Percentiles rank a stretch among this genome's conserved stretches.
These are phyloP conservation scores for Escallonia herrerae DNA, from an alignment of 129 eudicot species.

Conservation along the genomic window DNA sequence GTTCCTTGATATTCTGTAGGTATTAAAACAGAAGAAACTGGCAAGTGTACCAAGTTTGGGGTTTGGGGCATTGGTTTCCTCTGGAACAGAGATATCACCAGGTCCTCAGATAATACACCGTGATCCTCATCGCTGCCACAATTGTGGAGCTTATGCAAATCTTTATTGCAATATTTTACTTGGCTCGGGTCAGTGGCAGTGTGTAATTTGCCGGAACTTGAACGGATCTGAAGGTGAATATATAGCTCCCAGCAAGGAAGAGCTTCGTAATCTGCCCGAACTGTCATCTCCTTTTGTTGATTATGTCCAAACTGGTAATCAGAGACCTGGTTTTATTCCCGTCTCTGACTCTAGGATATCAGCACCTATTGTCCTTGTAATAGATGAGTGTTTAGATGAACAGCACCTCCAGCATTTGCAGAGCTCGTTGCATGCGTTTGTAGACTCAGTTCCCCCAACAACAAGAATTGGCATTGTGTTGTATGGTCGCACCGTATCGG, in stretches of 20 bases:
- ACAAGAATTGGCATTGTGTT: slow-evolving; percentile 75
- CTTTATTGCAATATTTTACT: slow-evolving; percentile 71
- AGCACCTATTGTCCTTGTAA: slow-evolving; percentile 79
- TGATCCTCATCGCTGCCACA: slow-evolving; percentile 86
- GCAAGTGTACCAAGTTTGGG: slow-evolving; percentile 79
- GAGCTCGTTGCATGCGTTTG: slow-evolving; percentile 84
- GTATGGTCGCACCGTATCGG: slow-evolving; percentile 78
- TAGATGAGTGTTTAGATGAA: slow-evolving; percentile 86
- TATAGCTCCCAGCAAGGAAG: slow-evolving; percentile 71
- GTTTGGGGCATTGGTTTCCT: slow-evolving; percentile 83
- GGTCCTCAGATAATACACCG: slow-evolving; percentile 91
- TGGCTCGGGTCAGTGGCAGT: slow-evolving; percentile 99
- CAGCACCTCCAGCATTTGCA: slow-evolving; percentile 91
- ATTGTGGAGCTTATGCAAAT: slow-evolving; percentile 88
- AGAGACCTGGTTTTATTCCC: slow-evolving; percentile 77
- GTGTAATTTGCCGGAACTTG: slow-evolving; percentile 73
- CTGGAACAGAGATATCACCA: slow-evolving; percentile 60
- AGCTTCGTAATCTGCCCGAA: slow-evolving; percentile 73
- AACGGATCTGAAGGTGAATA: slow-evolving; percentile 95
- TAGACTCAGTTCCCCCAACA: slow-evolving; percentile 84
- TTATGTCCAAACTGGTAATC: slow-evolving; percentile 63
- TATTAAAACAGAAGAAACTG: slow-evolving; percentile 12
- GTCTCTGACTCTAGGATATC: slow-evolving; percentile 81
- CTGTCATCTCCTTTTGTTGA: slow-evolving; percentile 70
- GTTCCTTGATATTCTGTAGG: neutral